These are phyloP conservation scores for Daphne laureola DNA, from an alignment of 441 rosid genomes.

Conservation along the genomic window DNA sequence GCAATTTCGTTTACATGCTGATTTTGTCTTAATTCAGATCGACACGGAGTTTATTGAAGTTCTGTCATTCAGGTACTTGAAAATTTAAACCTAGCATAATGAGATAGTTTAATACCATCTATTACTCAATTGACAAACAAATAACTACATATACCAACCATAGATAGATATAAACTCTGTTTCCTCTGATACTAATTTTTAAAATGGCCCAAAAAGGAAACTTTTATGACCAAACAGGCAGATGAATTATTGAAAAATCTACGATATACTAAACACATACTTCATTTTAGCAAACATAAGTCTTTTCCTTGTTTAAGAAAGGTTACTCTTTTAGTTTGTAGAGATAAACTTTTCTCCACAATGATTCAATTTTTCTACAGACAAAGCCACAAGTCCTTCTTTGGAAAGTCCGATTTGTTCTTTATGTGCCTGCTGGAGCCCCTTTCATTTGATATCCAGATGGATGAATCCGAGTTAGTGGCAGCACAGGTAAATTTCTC, in stretches of 20 bases:
- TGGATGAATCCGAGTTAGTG: slow-evolving; percentile 69
- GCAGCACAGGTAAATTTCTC: slow-evolving; percentile 54
- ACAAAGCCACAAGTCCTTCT: slow-evolving; percentile 69
- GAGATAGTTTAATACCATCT: too few species aligned
- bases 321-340: not conserved
- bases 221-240: not conserved
- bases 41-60: slow-evolving; percentile 49
- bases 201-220: not conserved
- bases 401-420: slow-evolving; percentile 72
- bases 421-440: slow-evolving; percentile 78
- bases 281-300: not conserved
- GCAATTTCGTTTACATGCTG: not conserved
- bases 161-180: too few species aligned
- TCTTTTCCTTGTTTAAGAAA: not conserved
- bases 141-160: too few species aligned
- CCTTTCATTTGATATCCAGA: slow-evolving; percentile 49
- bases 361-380: slow-evolving; percentile 24
- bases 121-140: too few species aligned
- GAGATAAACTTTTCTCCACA: not conserved
- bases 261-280: not conserved
- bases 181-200: too few species aligned
- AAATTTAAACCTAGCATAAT: not conserved
- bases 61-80: slow-evolving; percentile 52
- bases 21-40: slow-evolving; percentile 30
- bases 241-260: not conserved